phyloP scores from a whole-genome alignment of 1,284 basidiomycete species.

The Irpex sp. region DNA sequence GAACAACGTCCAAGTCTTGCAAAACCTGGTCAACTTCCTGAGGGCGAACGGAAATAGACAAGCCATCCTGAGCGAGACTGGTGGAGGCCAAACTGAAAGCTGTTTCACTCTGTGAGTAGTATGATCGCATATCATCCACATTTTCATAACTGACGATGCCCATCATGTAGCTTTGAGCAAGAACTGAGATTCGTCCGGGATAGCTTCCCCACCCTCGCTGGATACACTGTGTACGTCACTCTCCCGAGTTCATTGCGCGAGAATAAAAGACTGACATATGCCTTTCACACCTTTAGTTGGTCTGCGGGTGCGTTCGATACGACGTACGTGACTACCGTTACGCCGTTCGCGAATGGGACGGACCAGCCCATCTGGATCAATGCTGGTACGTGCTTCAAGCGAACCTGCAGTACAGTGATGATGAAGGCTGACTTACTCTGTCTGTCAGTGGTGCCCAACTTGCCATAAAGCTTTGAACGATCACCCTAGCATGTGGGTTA shows the following conservation, averaged over 20 bases:
- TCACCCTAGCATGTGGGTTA: too few species aligned
- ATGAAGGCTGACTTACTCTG: background rate
- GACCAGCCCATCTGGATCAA: conserved; percentile 32
- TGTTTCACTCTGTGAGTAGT: conserved; percentile 38
- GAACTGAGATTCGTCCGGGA: too few species aligned
- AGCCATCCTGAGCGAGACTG: conserved; percentile 52
- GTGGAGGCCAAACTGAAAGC: conserved; percentile 47
- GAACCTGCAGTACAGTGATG: too few species aligned
- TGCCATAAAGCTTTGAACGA: too few species aligned
- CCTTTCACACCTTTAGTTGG: conserved; percentile 23
- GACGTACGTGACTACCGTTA: conserved; percentile 31
- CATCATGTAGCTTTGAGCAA: too few species aligned
- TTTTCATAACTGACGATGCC: too few species aligned
- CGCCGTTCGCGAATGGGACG: conserved; percentile 30
- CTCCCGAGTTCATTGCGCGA: too few species aligned
- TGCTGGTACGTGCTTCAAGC: conserved; percentile 13
- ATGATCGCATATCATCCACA: too few species aligned
- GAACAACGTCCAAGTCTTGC: conserved; percentile 42
- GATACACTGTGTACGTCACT: too few species aligned
- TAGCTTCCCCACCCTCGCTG: too few species aligned
- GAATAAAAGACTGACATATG: background rate
- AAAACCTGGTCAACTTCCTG: conserved; percentile 42
- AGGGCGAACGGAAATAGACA: conserved; percentile 44
- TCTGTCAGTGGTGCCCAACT: conserved; percentile 17
- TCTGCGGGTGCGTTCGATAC: conserved; percentile 34